Conservation (phyloP, 2,329 filamentous ascomycete species). For the Trichoderma semiorbis region DNA sequence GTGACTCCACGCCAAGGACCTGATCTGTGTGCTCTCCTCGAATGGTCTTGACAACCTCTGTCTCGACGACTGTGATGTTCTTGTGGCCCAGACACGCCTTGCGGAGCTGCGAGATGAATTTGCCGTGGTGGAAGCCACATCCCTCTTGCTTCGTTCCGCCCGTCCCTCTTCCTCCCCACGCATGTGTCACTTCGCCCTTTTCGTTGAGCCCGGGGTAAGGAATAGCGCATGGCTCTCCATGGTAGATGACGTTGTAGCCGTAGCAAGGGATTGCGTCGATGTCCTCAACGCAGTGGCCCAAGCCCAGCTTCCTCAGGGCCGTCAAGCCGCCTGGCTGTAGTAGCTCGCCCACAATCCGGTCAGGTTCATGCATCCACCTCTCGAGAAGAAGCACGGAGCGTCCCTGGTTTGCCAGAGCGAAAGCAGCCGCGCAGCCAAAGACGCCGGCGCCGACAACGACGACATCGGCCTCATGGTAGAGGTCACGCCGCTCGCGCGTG, state of each 20-base stretch:
- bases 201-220: conserved; percentile 69
- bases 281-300: conserved; percentile 76
- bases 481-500: conserved; percentile 42
- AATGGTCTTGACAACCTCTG: conserved; percentile 74
- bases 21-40: conserved; percentile 64
- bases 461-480: conserved; percentile 69
- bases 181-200: conserved; percentile 38
- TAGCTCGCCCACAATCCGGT: conserved; percentile 93
- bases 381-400: conserved; percentile 89
- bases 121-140: conserved; percentile 86
- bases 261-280: conserved; percentile 82
- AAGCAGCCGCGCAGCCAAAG: conserved; percentile 82
- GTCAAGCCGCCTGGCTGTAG: conserved; percentile 87
- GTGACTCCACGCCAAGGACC: conserved; percentile 78
- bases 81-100: conserved; percentile 68
- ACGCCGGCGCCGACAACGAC: conserved; percentile 91
- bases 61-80: conserved; percentile 90
- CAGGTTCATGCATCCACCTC: conserved; percentile 82
- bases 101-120: conserved; percentile 82
- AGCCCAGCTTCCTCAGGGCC: conserved; percentile 74
- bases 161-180: conserved; percentile 35
- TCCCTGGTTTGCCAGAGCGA: conserved; percentile 81
- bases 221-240: conserved; percentile 69
- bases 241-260: conserved; percentile 86
- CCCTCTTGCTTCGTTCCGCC: conserved; percentile 57